phyloP scores from a whole-genome alignment of 768 basidiomycete genomes.

The Vararia minispora region DNA sequence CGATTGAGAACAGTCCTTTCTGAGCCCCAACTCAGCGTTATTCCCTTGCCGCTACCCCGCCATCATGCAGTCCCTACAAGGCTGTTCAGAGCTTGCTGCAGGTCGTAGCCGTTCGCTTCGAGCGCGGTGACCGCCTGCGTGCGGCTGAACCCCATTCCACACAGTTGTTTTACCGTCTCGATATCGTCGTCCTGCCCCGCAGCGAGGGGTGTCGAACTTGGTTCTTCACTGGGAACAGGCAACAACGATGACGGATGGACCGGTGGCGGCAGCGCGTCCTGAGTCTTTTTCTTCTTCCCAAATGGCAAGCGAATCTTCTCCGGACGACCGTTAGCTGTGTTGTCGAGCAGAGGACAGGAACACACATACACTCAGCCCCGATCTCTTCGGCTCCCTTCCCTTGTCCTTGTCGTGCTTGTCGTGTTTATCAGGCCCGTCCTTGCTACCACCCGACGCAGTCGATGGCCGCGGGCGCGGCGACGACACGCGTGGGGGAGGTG shows the following conservation, averaged over 20 bases:
- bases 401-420: conserved; percentile 44
- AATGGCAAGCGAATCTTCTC: conserved; percentile 69
- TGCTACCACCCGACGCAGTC: conserved; percentile 42
- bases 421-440: conserved; percentile 41
- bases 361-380: conserved; percentile 60
- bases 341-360: not conserved
- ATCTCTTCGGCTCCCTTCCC: conserved; percentile 57
- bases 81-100: conserved; percentile 67
- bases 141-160: conserved; percentile 86
- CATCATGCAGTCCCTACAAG: too few species aligned
- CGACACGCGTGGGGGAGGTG: conserved; percentile 35
- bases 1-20: too few species aligned
- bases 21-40: too few species aligned
- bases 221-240: conserved; percentile 34
- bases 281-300: conserved; percentile 61
- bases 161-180: conserved; percentile 67
- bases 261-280: conserved; percentile 33
- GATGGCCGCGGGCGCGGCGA: conserved; percentile 52
- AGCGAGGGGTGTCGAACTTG: conserved; percentile 31
- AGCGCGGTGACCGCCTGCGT: conserved; percentile 73
- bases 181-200: conserved; percentile 63
- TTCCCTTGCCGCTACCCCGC: too few species aligned
- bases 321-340: conserved; percentile 8
- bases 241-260: conserved; percentile 19
- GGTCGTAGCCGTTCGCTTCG: conserved; percentile 76